Conservation (phyloP, 306 rosid genomes). For the Vicia sativa region DNA sequence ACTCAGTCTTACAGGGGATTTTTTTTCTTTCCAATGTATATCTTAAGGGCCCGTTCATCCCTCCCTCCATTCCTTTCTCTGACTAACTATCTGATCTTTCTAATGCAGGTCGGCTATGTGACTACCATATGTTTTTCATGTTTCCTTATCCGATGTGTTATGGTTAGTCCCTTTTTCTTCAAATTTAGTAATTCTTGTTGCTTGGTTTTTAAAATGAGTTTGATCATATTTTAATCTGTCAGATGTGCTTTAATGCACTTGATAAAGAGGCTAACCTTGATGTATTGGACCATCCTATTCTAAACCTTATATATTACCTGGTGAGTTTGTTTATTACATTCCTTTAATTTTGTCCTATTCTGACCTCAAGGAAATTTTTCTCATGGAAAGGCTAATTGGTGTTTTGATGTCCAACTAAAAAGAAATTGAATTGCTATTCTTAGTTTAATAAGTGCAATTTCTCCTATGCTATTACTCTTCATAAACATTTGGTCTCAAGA, state of each 20-base stretch:
- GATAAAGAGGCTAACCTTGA: slow-evolving; percentile 86
- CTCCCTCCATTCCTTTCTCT: background rate
- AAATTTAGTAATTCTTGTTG: slow-evolving; percentile 16
- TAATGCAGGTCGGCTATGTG: slow-evolving; percentile 92
- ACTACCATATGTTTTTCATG: slow-evolving; percentile 94
- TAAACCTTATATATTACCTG: slow-evolving; percentile 79
- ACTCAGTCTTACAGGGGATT: slow-evolving; percentile 27
- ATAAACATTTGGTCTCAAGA: slow-evolving; percentile 9
- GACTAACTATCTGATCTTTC: slow-evolving; percentile 29
- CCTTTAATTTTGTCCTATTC: slow-evolving; percentile 6
- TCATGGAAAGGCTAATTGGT: slow-evolving; percentile 6
- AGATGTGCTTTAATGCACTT: slow-evolving; percentile 92
- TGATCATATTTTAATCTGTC: slow-evolving; percentile 37
- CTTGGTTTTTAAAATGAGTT: slow-evolving; percentile 24
- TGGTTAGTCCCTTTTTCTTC: slow-evolving; percentile 62
- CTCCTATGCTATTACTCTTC: background rate
- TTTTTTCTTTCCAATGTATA: background rate
- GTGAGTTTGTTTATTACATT: slow-evolving; percentile 54
- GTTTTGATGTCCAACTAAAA: slow-evolving; percentile 23
- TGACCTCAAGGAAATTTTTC: background rate
- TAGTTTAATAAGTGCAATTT: slow-evolving; percentile 15
- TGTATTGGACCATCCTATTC: slow-evolving; percentile 90
- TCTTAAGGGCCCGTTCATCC: background rate
- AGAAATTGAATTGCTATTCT: slow-evolving; percentile 3
- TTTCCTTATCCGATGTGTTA: slow-evolving; percentile 89